phyloP scores from a whole-genome alignment of 805 yeast genomes.

The Pachysolen tannophilus region DNA sequence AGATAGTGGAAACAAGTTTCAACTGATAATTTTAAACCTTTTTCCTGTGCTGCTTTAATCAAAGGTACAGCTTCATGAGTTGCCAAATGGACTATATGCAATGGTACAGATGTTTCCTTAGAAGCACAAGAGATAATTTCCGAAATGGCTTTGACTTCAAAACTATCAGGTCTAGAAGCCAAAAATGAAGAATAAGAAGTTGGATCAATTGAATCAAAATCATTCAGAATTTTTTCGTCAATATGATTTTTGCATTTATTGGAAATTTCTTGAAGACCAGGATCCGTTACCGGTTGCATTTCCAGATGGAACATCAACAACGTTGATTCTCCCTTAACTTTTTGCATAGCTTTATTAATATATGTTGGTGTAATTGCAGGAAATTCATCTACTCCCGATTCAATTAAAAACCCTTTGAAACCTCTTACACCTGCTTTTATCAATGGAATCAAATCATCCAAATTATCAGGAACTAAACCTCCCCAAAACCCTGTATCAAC shows the following conservation, averaged over 20 bases:
- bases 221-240: constrained; percentile 36
- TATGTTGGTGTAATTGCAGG: constrained; percentile 68
- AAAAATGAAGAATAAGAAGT: constrained; percentile 63
- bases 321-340: constrained; percentile 56
- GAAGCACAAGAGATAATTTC: constrained; percentile 59
- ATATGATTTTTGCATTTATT: constrained; percentile 13
- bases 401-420: constrained; percentile 87
- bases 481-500: constrained; percentile 97
- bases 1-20: constrained; percentile 95
- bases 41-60: constrained; percentile 52
- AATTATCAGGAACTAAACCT: constrained; percentile 78
- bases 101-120: constrained; percentile 48
- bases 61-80: constrained; percentile 77
- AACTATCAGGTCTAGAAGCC: constrained; percentile 81
- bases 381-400: constrained; percentile 94
- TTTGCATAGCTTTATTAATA: constrained; percentile 58
- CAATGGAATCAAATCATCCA: constrained; percentile 62
- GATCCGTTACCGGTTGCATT: constrained; percentile 45
- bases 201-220: constrained; percentile 38
- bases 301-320: constrained; percentile 92
- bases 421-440: constrained; percentile 87
- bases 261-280: constrained; percentile 4
- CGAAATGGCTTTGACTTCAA: constrained; percentile 78
- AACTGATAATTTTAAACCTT: constrained; percentile 60
- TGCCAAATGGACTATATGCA: constrained; percentile 89